Percentiles rank a stretch among this genome's conserved stretches.
phyloP scores from a whole-genome alignment of 768 basidiomycete genomes.

The Pisolithus marmoratus region DNA sequence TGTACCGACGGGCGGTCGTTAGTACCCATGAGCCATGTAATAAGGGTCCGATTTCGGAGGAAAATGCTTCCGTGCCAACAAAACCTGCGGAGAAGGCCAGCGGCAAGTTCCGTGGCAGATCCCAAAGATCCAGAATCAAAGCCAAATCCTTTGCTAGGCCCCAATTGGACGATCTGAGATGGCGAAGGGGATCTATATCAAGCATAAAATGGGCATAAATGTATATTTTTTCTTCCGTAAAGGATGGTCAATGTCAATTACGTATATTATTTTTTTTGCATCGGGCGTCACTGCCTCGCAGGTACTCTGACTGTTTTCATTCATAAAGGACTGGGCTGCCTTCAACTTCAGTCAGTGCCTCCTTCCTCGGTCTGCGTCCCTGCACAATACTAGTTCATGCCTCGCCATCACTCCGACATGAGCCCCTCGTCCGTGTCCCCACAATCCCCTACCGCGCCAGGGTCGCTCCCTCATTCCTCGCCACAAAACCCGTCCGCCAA shows the following conservation, averaged over 20 bases:
- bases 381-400: constrained; percentile 14
- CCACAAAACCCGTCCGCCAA: constrained; percentile 10
- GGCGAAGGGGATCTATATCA: constrained; percentile 8
- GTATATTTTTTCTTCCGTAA: constrained; percentile 22
- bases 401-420: constrained; percentile 27
- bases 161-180: constrained; percentile 33
- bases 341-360: no score
- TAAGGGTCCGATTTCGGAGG: constrained; percentile 1
- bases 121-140: constrained; percentile 21
- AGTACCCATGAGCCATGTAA: not conserved
- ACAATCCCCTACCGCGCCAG: constrained; percentile 6
- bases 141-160: constrained; percentile 28
- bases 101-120: constrained; percentile 27
- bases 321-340: not conserved
- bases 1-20: not conserved
- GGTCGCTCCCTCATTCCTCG: constrained; percentile 4
- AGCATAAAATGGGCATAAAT: constrained; percentile 2
- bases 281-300: constrained; percentile 26
- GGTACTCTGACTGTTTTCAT: not conserved
- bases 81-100: not conserved
- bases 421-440: constrained; percentile 11
- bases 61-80: constrained; percentile 28
- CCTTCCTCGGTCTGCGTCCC: constrained; percentile 8
- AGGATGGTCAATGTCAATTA: constrained; percentile 18
- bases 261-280: constrained; percentile 24